Base-by-base conservation (phyloP, 306 rosid genomes). In the Acacia melanoxylon region DNA sequence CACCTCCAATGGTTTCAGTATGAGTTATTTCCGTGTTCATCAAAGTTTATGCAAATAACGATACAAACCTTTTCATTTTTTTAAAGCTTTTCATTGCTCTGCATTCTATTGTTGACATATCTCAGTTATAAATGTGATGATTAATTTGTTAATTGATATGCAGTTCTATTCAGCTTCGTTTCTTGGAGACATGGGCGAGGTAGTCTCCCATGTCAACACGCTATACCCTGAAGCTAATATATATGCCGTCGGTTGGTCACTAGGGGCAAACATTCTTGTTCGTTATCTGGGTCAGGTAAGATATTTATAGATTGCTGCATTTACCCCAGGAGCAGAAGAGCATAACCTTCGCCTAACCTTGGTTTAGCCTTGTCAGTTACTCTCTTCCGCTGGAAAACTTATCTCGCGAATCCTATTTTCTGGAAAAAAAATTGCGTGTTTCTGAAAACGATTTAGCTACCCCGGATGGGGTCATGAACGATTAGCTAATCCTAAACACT, bases 91-190 rank as follows among this genome's bases (percentile, higher is more conserved):
- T 37, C 8, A 37, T 37, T 37, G 41, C 41, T 37, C 8, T 70
- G 56, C 56, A 41, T 69, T 22, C 6, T 41, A 42, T n/a, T n/a
- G 20, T 41, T 2, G 52, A 44, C 48, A n/a, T 67, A 27, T 44
- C 33, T 68, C 74, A 54, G 76, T 45, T 9, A 37, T 22, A 58
- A 71, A 24, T 22, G 20, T 68, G 6, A 44, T 35, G 42, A 12
- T 56, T 74, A 27, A 25, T 76, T 35, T 79, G 49, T 25, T 20
- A 70, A 68, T 86, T 87, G 87, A 83, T 82, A 51, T 90, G 91
- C 93, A 95, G 99, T 90, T 95, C 92, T 93, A 95, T 91, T 95
- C 99, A 37, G 97, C 98, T 84, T 93, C 97, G 29, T 95, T 89
- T 91, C 77, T 91, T 95, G 99, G 99, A 82, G 99, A 95, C 69